Conservation (phyloP, 2,329 filamentous ascomycete genomes). For the Colletotrichum sp. region DNA sequence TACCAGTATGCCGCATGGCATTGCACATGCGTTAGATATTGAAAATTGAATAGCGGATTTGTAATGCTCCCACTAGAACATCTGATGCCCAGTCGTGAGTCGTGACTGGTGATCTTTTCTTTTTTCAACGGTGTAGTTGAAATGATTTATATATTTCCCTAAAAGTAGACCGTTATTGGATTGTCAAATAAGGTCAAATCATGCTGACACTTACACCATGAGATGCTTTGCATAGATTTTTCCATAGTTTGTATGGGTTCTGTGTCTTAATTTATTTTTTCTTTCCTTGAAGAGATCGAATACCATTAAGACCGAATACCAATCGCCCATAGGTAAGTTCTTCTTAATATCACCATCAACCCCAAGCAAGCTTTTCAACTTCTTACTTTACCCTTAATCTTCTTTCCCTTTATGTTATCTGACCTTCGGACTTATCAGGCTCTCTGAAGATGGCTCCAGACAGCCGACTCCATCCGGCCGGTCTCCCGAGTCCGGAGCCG, state of each 20-base stretch:
- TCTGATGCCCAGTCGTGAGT: not conserved
- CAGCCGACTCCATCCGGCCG: not conserved
- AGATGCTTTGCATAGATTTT: not conserved
- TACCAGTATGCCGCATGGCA: not conserved
- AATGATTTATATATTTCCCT: not conserved
- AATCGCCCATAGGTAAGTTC: not conserved
- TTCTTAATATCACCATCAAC: not conserved
- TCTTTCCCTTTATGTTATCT: not conserved
- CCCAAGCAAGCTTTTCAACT: not conserved
- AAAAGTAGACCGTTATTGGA: rapidly evolving
- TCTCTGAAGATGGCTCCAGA: not conserved
- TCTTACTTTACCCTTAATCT: not conserved
- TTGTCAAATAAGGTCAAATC: not conserved
- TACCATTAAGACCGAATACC: not conserved
- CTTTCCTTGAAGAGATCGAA: not conserved
- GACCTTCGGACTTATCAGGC: not conserved
- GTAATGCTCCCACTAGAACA: not conserved
- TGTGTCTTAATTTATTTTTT: rapidly evolving
- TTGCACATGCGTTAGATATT: not conserved
- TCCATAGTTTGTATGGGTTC: rapidly evolving
- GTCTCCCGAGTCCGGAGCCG: not conserved
- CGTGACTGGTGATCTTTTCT: not conserved
- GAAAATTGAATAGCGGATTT: not conserved
- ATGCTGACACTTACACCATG: not conserved
- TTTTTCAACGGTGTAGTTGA: not conserved